Conservation (phyloP, 176 grass and related monocot genomes). For the Bromus sterilis region DNA sequence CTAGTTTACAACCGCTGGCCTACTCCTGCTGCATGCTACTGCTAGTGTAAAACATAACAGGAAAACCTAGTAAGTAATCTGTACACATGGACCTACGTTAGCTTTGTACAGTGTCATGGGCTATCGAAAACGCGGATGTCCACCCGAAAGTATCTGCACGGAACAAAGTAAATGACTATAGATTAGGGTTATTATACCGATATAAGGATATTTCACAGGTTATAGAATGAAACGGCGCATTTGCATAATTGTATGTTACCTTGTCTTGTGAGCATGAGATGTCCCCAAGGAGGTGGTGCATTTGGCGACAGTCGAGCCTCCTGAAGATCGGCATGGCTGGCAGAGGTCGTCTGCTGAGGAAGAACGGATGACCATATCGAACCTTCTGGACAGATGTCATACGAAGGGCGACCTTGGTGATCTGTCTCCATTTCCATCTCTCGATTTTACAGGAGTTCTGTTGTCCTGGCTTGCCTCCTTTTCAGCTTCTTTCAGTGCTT, state of each 20-base stretch:
- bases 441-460: conserved; percentile 40
- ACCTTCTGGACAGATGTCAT: conserved; percentile 8
- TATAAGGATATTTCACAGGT: background rate
- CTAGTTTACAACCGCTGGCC: conserved; percentile 41
- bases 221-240: background rate
- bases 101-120: conserved; percentile 42
- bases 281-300: conserved; percentile 25
- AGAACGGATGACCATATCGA: background rate
- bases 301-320: conserved; percentile 11
- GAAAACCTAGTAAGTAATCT: conserved; percentile 23
- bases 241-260: background rate
- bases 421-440: conserved; percentile 31
- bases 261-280: background rate
- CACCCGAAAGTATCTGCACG: conserved; percentile 10
- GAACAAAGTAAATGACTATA: background rate
- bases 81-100: conserved; percentile 41
- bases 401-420: conserved; percentile 39
- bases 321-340: conserved; percentile 14
- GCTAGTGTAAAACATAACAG: conserved; percentile 28
- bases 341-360: background rate
- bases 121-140: conserved; percentile 12
- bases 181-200: background rate
- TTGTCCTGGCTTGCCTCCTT: conserved; percentile 55
- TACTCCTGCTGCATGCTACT: conserved; percentile 34
- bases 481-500: conserved; percentile 81